Percentiles rank a stretch among this genome's conserved stretches.
These are phyloP conservation scores for Aureobasidium leucospermi DNA, from an alignment of 2,329 filamentous ascomycete species.

Conservation along the genomic window DNA sequence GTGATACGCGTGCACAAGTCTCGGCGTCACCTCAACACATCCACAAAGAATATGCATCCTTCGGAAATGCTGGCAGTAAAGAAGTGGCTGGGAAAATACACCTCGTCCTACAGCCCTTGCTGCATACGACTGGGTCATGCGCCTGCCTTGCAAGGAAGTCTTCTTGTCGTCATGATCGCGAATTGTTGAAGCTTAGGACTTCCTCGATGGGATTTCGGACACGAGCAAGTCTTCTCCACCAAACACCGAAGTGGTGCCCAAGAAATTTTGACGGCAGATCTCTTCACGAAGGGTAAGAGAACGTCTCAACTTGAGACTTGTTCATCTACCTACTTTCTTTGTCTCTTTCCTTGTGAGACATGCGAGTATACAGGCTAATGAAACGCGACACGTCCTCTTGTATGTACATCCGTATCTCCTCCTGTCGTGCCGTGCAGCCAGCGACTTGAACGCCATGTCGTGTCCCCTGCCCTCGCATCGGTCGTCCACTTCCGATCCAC, in stretches of 20 bases:
- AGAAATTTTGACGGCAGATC: constrained; percentile 1
- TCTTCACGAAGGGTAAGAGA: not conserved
- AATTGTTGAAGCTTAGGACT: not conserved
- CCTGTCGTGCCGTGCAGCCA: constrained; percentile 1
- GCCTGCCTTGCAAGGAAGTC: not conserved
- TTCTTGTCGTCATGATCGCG: constrained; percentile 5
- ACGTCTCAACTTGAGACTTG: not conserved
- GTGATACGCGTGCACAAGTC: not conserved
- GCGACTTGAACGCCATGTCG: not conserved
- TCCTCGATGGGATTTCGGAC: not conserved
- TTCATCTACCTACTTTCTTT: not conserved
- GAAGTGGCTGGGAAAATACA: constrained; percentile 1
- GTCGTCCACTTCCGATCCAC: constrained; percentile 1
- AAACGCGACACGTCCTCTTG: not conserved
- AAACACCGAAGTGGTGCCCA: constrained; percentile 5
- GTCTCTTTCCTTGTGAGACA: not conserved
- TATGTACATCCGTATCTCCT: not conserved
- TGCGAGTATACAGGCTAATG: not conserved
- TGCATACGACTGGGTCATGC: constrained; percentile 1
- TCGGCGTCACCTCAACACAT: constrained; percentile 7
- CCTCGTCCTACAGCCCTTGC: not conserved
- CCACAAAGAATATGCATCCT: not conserved
- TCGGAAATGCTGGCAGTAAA: not conserved
- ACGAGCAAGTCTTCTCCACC: constrained; percentile 10
- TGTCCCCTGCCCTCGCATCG: constrained; percentile 1